phyloP scores from a whole-genome alignment of 148 eudicot genomes.

The Rhododendron kiyosumense region DNA sequence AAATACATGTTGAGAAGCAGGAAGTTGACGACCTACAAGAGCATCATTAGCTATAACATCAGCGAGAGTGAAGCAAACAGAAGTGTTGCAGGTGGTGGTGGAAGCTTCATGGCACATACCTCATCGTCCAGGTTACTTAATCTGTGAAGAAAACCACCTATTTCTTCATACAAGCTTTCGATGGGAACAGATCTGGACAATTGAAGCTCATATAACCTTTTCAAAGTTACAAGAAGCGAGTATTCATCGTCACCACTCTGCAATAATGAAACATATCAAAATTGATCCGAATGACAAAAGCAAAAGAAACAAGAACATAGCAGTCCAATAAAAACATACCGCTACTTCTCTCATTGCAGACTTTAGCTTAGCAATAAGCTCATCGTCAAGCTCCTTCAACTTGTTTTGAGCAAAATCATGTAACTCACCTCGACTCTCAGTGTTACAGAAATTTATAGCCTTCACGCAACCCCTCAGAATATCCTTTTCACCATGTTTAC shows the following conservation, averaged over 20 bases:
- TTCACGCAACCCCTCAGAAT: constrained; percentile 79
- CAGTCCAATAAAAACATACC: constrained; percentile 34
- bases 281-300: constrained; percentile 1
- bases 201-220: constrained; percentile 94
- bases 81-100: background rate
- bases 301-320: background rate
- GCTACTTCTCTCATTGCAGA: constrained; percentile 71
- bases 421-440: constrained; percentile 79
- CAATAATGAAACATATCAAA: constrained; percentile 14
- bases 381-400: constrained; percentile 82
- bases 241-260: constrained; percentile 93
- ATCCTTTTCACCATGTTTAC: constrained; percentile 91
- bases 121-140: constrained; percentile 75
- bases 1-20: constrained; percentile 85
- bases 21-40: constrained; percentile 66
- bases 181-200: constrained; percentile 56
- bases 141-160: constrained; percentile 49
- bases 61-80: constrained; percentile 11
- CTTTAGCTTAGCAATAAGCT: constrained; percentile 63
- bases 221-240: constrained; percentile 77
- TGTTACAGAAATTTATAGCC: constrained; percentile 62
- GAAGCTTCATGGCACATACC: constrained; percentile 36
- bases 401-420: constrained; percentile 79
- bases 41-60: constrained; percentile 10
- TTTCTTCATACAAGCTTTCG: constrained; percentile 62